A percentile compares a stretch with the other conserved stretches of the same genome.
These are phyloP conservation scores for Ogataea pignaliae DNA, from an alignment of 805 yeast genomes.

Conservation along the genomic window DNA sequence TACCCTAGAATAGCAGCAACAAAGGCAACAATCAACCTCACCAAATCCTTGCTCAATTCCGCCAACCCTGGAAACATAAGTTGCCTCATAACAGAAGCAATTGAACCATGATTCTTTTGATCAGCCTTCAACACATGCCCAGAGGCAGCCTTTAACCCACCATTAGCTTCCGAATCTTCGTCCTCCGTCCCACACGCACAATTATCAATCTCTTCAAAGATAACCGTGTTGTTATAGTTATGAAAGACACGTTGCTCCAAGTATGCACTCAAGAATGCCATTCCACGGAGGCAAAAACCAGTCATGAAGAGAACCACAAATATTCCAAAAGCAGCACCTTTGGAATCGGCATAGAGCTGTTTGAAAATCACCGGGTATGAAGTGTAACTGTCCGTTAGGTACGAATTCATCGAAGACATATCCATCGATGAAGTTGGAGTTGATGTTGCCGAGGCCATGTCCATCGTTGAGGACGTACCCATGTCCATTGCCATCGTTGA, in stretches of 20 bases:
- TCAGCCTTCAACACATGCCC: background rate
- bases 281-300: conserved; percentile 55
- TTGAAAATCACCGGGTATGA: conserved; percentile 63
- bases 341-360: conserved; percentile 45
- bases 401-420: conserved; percentile 51
- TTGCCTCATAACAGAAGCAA: conserved; percentile 18
- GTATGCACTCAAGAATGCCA: conserved; percentile 56
- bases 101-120: background rate
- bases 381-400: conserved; percentile 45
- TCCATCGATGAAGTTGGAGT: conserved; percentile 11
- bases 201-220: conserved; percentile 26
- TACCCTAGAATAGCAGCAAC: conserved; percentile 63
- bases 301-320: conserved; percentile 56
- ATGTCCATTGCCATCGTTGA: conserved; percentile 15
- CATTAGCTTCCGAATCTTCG: conserved; percentile 11
- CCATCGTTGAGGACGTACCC: conserved; percentile 11
- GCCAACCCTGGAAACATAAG: conserved; percentile 32
- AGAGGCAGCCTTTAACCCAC: conserved; percentile 3
- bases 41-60: conserved; percentile 45
- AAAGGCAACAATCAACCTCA: conserved; percentile 53
- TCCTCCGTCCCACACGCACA: conserved; percentile 33
- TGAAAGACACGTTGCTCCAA: conserved; percentile 64
- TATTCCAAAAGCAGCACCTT: conserved; percentile 70
- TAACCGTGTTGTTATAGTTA: conserved; percentile 30
- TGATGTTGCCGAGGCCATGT: conserved; percentile 6